Base-by-base conservation (phyloP, 23 red algal genomes). In the Gracilariopsis chorda region DNA sequence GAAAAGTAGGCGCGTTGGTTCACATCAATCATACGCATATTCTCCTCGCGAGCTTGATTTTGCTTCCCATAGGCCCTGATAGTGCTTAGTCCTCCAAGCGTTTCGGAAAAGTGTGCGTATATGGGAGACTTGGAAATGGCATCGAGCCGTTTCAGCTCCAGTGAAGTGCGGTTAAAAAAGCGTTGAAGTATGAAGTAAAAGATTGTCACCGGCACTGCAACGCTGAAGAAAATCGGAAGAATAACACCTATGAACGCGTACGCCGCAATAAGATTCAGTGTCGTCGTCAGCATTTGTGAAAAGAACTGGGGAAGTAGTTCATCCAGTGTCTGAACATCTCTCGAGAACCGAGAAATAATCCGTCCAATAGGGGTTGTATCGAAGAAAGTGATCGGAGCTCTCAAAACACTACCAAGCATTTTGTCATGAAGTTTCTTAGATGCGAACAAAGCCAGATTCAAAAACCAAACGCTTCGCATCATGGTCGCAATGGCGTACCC, bases 311-410 rank as follows among this genome's bases (percentile, higher is more conserved):
- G 90, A 41, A 98, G 77, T 71, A 91, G 84, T 32, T 88, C 70
- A 58, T 98, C 95, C 42, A 92, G 41, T 29, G 58, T 62, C 23
- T 62, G 71, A 14, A 94, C 82, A 80, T 98, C 95, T 47, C 91
- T 70, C 2, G 90, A 94, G 49, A 98, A 98, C 19, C 95, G 88
- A 59, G 91, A 94, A 61, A 99, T 87, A 44, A 99, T 94, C 48
- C 97, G 81, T 42, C 97, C 97, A 9, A 99, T 94, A 4, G 97
- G 97, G 42, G 97, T 99, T 3, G 84, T 88, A 40, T 99, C 97
- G 62, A 95, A 99, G 68, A 99, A 99, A 41, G 77, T 77, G 43
- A 99, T 82, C 1, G 97, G 97, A 57, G 97, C 97, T 9, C 76
- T 30, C 20, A 96, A 57, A 20, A 99, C 97, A 45, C 82, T 88